Conservation (phyloP, 2,329 filamentous ascomycete genomes). For the Knufia fluminis region DNA sequence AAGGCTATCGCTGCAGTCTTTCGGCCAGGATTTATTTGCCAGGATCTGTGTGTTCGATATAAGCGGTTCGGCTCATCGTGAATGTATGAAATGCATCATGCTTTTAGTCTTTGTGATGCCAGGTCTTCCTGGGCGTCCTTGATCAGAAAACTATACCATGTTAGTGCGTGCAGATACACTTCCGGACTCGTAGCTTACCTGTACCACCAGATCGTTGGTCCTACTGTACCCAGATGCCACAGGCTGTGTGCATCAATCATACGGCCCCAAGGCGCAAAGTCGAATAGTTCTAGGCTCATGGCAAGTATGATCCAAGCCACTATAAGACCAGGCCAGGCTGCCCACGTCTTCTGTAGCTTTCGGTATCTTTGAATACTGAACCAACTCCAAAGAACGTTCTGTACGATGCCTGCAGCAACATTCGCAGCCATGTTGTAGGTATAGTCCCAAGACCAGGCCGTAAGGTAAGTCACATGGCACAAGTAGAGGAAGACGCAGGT, state of each 20-base stretch:
- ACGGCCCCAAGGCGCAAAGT: slow-evolving; percentile 77
- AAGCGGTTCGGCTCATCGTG: too few species aligned
- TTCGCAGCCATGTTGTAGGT: slow-evolving; percentile 98
- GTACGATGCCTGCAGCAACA: slow-evolving; percentile 66
- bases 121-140: slow-evolving; percentile 80
- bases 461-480: slow-evolving; percentile 73
- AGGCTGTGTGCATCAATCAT: slow-evolving; percentile 87
- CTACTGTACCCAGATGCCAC: slow-evolving; percentile 91
- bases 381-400: slow-evolving; percentile 76
- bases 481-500: slow-evolving; percentile 63
- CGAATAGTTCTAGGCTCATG: slow-evolving; percentile 92
- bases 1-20: too few species aligned
- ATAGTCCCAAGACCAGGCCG: slow-evolving; percentile 84
- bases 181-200: slow-evolving; percentile 55
- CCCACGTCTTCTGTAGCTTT: slow-evolving; percentile 65
- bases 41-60: not conserved
- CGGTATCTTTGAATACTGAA: slow-evolving; percentile 70
- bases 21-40: too few species aligned
- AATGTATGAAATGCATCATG: too few species aligned
- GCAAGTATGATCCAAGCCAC: slow-evolving; percentile 85
- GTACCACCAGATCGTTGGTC: slow-evolving; percentile 84
- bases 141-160: slow-evolving; percentile 61
- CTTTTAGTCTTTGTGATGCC: slow-evolving; percentile 62
- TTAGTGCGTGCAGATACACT: slow-evolving; percentile 7
- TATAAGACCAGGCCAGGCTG: slow-evolving; percentile 79